Evolutionary conservation across 305 asterid species (phyloP).

Genomic region (Solanum hybrid): DNA sequence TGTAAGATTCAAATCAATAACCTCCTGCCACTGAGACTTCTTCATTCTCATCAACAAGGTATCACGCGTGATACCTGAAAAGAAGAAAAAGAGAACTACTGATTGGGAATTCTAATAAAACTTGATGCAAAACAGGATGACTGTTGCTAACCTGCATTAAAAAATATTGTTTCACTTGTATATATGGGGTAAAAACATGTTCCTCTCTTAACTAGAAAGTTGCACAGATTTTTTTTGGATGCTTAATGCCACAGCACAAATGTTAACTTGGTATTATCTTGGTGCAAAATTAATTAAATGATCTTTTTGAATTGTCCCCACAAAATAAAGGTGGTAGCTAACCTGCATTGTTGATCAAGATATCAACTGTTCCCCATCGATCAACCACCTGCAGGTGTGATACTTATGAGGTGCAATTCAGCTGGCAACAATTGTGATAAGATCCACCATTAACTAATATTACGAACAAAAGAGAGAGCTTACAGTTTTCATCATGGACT

Average conservation of each 20-base stretch:
- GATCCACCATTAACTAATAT: constrained; percentile 4
- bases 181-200: neutral
- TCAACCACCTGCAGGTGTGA: constrained; percentile 58
- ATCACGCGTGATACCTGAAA: constrained; percentile 90
- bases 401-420: neutral
- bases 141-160: neutral
- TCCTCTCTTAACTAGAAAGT: neutral
- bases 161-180: neutral
- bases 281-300: neutral
- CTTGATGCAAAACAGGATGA: neutral
- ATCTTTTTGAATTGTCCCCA: neutral
- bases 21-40: constrained; percentile 92
- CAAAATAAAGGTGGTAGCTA: neutral
- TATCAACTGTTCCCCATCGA: constrained; percentile 91
- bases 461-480: constrained; percentile 9
- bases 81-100: neutral
- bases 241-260: neutral
- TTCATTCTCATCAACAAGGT: constrained; percentile 97
- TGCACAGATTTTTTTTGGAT: neutral
- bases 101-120: neutral
- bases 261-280: neutral
- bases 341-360: constrained; percentile 93
- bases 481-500: constrained; percentile 86
- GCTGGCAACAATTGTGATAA: constrained; percentile 9
- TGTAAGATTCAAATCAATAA: constrained; percentile 87